phyloP scores from a whole-genome alignment of 1,284 basidiomycete genomes.

The Austropuccinia psidii region DNA sequence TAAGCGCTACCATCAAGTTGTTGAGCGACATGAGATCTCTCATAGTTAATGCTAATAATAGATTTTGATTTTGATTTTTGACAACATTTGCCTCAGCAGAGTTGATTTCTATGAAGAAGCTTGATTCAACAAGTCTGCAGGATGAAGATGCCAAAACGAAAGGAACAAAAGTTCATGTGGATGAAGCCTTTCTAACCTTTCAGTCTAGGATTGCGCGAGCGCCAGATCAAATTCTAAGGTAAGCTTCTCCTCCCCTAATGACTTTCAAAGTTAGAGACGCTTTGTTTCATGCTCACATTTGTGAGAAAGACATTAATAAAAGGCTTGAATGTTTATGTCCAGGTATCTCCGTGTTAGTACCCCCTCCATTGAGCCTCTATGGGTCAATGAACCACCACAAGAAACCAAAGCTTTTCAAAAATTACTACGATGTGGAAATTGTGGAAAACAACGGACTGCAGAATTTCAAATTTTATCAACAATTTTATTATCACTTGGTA shows the following conservation, averaged over 20 bases:
- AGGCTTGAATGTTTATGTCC: neutral
- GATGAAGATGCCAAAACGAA: conserved; percentile 17
- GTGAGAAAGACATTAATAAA: neutral
- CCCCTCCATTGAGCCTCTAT: conserved; percentile 24
- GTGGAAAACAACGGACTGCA: neutral
- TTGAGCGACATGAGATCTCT: too few relatives aligned
- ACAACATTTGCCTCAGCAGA: too few relatives aligned
- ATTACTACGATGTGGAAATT: neutral
- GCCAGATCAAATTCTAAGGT: conserved; percentile 29
- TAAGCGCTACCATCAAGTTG: too few relatives aligned
- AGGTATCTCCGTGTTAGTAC: conserved; percentile 30
- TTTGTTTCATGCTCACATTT: neutral
- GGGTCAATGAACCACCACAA: neutral
- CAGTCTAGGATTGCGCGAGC: conserved; percentile 29
- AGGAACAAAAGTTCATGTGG: conserved; percentile 23
- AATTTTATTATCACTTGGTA: neutral
- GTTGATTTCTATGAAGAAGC: too few relatives aligned
- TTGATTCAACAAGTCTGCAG: neutral
- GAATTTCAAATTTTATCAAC: conserved; percentile 36
- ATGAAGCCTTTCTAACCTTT: conserved; percentile 23
- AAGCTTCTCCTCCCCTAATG: neutral
- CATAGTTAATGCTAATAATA: too few relatives aligned
- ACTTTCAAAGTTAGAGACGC: neutral
- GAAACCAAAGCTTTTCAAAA: neutral
- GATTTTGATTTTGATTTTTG: too few relatives aligned